Base-by-base conservation (phyloP, 768 basidiomycete species). In the Mrakia frigida region DNA sequence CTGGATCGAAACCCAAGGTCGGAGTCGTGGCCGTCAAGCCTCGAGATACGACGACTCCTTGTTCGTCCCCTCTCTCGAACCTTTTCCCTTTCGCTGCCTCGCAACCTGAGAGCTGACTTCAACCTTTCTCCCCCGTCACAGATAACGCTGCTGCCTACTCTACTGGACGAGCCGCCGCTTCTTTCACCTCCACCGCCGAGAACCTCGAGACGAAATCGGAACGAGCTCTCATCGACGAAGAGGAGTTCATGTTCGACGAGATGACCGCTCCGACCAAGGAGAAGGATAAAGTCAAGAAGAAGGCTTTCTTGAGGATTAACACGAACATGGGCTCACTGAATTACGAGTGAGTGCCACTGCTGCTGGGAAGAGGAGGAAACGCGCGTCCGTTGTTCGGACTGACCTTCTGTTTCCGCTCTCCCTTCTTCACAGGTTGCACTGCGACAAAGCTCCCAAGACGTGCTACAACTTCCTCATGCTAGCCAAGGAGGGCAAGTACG, bases 401-500 rank as follows among this genome's bases (percentile, higher is more conserved):
- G 1, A 50, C 46, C 6, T 21, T 21, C 46, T 16, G n/a, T n/a
- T 21, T 50, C 18, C 46, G 46, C 2, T 18, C 21, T 21, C 14
- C n/a, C n/a, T 6, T 46, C 14, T 46, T 2, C 9, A 46, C 46
- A 50, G 46, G 46, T 82, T 83, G 39, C 83, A 83, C 73, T 94
- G 93, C 81, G 94, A 95, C 84, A 93, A 93, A 92, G 97, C 96
- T 14, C 97, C 97, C 0, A 95, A 97, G 84, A 98, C 97, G 1
- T 98, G 95, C 80, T 99, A 99, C 83, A 99, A 99, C 82, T 99
- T 98, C 83, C 84, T 99, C 39, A 92, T 92, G 90, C 88, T 99
- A 11, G 95, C 97, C 0, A 88, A 89, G 78, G 86, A 89, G 33
- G 93, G 94, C 13, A 94, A 95, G 81, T 99, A 98, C 81, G 90